Evolutionary conservation across 2,329 filamentous ascomycete species (phyloP), one percentile per base, ranked within the genome.

Genomic region (Trichoderma simmonsii): DNA sequence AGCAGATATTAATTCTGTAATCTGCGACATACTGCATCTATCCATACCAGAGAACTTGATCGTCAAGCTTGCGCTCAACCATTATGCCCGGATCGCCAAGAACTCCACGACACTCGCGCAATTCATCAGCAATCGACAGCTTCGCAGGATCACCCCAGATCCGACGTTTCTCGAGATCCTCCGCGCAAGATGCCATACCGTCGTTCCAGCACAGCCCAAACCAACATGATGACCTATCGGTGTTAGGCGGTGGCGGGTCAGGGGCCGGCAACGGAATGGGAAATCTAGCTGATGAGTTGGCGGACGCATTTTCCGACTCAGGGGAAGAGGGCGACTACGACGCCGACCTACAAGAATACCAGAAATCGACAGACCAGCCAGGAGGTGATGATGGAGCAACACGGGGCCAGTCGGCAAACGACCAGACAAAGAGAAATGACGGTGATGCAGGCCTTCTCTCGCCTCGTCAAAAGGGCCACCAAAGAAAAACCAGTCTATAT

Each of bases 221-320:
- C 76, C 84, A 86, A 69, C 81, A 83, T 72, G 86, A 88, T 75
- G 84, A 86, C 69, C 79, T 87, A 66, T 81, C 81, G 71, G 80
- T 83, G n/a, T 83, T 86, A 62, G 80, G 81, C 72, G 80, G 79
- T 70, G 83, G 81, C 56, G 85, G 81, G 48, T 80, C 80, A 60
- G 82, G 80, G 28, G 79, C 79, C 3, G n/a, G 57, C 57, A 89
- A 89, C 73, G 91, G 91, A 9, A 84, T 94, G 74, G 93, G 93
- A 36, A 95, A 94, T 76, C 81, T 96, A 63, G 93, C 93, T 2
- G 93, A 95, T 80, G 93, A 96, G 81, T 84, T 96, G 62, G 93
- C 91, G 1, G 92, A 92, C 77, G 90, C 91, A 4, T 89, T 92
- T 80, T 89, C 88, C 57, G 90, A 89, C 39, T 91, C 89, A 9